Conservation (phyloP, 306 rosid genomes). For the Crataegus laevigata region DNA sequence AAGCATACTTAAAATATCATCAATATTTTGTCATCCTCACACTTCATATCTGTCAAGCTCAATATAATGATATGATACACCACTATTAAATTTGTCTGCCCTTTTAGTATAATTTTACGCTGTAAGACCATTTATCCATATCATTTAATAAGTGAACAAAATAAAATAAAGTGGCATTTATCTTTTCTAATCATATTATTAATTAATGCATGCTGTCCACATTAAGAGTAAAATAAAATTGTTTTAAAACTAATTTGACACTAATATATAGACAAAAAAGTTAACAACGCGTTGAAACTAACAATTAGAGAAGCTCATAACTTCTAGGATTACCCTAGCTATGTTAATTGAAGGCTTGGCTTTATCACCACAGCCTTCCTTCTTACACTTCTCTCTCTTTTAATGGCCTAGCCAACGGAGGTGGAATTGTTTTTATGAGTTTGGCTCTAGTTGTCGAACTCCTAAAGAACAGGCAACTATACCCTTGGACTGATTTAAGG, state of each 20-base stretch:
- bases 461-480: neutral
- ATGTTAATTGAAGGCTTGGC: neutral
- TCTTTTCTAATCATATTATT: neutral
- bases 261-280: neutral
- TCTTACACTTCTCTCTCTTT: neutral
- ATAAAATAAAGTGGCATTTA: neutral
- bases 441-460: neutral
- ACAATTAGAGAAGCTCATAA: too few relatives aligned
- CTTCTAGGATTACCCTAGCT: neutral
- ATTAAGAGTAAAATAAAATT: neutral
- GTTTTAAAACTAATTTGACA: neutral
- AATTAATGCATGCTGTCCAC: neutral
- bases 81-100: neutral
- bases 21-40: neutral
- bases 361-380: neutral
- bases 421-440: neutral
- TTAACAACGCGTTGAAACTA: neutral
- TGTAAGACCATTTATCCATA: neutral
- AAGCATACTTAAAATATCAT: neutral
- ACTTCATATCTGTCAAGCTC: neutral
- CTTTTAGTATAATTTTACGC: neutral
- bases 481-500: neutral
- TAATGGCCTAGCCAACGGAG: neutral
- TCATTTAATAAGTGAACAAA: neutral
- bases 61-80: neutral